Evolutionary conservation across 148 eudicot species (phyloP).

Genomic region (Vaccinium myrtillus): DNA sequence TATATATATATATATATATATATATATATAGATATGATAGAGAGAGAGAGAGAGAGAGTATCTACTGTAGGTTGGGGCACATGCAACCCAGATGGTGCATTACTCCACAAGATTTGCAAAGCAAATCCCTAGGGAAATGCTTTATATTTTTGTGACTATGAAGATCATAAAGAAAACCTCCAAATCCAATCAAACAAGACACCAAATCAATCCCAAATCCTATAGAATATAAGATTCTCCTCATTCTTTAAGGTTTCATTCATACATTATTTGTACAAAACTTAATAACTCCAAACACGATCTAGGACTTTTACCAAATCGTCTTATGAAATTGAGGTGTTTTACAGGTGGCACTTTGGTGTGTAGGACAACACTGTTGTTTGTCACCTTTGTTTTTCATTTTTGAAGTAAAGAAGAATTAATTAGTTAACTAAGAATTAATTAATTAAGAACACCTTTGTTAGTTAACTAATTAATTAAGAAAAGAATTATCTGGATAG

Average conservation of each 20-base stretch:
- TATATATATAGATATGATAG: not conserved
- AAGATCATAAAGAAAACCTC: not conserved
- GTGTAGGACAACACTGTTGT: not conserved
- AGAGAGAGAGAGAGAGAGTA: slow-evolving; percentile 23
- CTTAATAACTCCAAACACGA: not conserved
- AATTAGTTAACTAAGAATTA: not conserved
- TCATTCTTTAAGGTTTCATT: not conserved
- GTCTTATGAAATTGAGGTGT: slow-evolving; percentile 5
- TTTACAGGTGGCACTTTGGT: not conserved
- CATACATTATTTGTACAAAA: not conserved
- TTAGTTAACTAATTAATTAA: not conserved
- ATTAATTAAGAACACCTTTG: not conserved
- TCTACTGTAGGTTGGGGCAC: slow-evolving; percentile 51
- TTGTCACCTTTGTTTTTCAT: slow-evolving; percentile 3
- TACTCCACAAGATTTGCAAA: slow-evolving; percentile 29
- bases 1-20: too few relatives aligned
- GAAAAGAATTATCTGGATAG: not conserved
- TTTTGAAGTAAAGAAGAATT: too few relatives aligned
- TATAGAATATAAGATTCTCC: slow-evolving; percentile 8
- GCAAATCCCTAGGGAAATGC: slow-evolving; percentile 26
- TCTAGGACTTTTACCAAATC: slow-evolving; percentile 13
- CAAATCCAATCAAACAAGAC: slow-evolving; percentile 13
- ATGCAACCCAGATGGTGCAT: slow-evolving; percentile 32
- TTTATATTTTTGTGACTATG: not conserved
- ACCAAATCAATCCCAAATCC: slow-evolving; percentile 10